These are phyloP conservation scores for Trichocladium antarcticum DNA, from an alignment of 495 filamentous ascomycete species.

Conservation along the genomic window DNA sequence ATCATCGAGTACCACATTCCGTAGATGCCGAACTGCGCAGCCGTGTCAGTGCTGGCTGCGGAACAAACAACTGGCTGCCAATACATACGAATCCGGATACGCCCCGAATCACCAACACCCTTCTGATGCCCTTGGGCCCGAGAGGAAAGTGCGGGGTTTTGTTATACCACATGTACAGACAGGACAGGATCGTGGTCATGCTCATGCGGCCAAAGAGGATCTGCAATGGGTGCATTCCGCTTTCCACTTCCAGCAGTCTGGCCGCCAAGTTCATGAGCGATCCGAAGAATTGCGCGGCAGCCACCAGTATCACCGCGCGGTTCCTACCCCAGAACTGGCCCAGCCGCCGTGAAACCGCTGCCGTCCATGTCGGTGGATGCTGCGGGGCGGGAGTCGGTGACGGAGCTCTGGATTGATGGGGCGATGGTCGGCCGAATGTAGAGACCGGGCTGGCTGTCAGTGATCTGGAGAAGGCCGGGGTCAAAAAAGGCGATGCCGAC, in stretches of 20 bases:
- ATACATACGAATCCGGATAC: constrained; percentile 53
- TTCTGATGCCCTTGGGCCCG: constrained; percentile 52
- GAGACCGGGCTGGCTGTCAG: constrained; percentile 26
- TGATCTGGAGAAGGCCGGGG: constrained; percentile 22
- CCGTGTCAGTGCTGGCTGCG: neutral
- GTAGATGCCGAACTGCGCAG: constrained; percentile 55
- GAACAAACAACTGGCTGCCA: constrained; percentile 12
- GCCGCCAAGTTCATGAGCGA: constrained; percentile 81
- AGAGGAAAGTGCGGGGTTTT: constrained; percentile 58
- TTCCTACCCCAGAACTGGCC: constrained; percentile 40
- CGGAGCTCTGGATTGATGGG: constrained; percentile 4
- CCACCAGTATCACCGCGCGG: constrained; percentile 62
- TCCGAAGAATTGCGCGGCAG: constrained; percentile 72
- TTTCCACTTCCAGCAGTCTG: constrained; percentile 61
- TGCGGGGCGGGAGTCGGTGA: constrained; percentile 4
- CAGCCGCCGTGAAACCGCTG: neutral
- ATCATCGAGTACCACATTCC: constrained; percentile 53
- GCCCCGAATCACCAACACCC: constrained; percentile 58
- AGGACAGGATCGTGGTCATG: constrained; percentile 57
- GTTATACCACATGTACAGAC: constrained; percentile 64
- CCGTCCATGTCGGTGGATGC: neutral
- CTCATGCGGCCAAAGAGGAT: constrained; percentile 79
- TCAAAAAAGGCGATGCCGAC: constrained; percentile 13
- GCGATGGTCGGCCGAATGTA: constrained; percentile 4
- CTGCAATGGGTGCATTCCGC: constrained; percentile 76